A percentile compares a stretch with the other conserved stretches of the same genome.
These are phyloP conservation scores for Hyaloscypha bicolor DNA, from an alignment of 495 filamentous ascomycete species.

Conservation along the genomic window DNA sequence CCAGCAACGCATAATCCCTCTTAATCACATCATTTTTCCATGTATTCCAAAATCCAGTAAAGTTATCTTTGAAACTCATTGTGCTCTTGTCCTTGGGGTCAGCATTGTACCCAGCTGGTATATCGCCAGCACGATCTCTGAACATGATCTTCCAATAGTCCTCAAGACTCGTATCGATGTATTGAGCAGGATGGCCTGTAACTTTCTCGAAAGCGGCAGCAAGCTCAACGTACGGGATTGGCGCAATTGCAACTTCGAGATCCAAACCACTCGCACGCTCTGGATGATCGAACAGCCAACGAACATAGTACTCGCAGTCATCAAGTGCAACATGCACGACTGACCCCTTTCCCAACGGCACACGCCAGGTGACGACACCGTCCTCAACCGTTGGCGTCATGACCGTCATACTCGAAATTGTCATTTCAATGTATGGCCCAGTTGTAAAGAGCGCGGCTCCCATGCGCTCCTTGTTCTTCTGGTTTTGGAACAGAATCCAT, in stretches of 20 bases:
- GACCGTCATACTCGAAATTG: conserved; percentile 38
- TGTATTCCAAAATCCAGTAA: conserved; percentile 54
- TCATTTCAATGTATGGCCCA: conserved; percentile 58
- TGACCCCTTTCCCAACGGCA: conserved; percentile 46
- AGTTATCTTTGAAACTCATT: conserved; percentile 53
- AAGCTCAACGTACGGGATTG: conserved; percentile 48
- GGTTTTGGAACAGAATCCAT: conserved; percentile 47
- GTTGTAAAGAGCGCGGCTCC: conserved; percentile 52
- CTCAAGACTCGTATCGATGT: conserved; percentile 44
- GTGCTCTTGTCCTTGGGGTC: conserved; percentile 43
- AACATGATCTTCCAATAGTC: conserved; percentile 39
- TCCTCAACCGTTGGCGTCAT: conserved; percentile 43
- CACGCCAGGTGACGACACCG: conserved; percentile 46
- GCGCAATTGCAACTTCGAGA: conserved; percentile 51
- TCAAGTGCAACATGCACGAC: conserved; percentile 51
- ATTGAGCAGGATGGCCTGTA: conserved; percentile 52
- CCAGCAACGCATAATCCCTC: conserved; percentile 53
- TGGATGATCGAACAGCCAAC: conserved; percentile 59
- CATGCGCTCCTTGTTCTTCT: conserved; percentile 43
- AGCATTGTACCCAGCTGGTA: conserved; percentile 42
- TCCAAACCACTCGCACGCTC: conserved; percentile 51
- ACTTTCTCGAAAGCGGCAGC: conserved; percentile 52
- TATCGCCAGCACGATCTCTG: conserved; percentile 27
- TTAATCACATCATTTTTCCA: conserved; percentile 44
- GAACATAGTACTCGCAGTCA: conserved; percentile 55